Conservation (phyloP, 768 basidiomycete genomes). For the Russula dissimulans region DNA sequence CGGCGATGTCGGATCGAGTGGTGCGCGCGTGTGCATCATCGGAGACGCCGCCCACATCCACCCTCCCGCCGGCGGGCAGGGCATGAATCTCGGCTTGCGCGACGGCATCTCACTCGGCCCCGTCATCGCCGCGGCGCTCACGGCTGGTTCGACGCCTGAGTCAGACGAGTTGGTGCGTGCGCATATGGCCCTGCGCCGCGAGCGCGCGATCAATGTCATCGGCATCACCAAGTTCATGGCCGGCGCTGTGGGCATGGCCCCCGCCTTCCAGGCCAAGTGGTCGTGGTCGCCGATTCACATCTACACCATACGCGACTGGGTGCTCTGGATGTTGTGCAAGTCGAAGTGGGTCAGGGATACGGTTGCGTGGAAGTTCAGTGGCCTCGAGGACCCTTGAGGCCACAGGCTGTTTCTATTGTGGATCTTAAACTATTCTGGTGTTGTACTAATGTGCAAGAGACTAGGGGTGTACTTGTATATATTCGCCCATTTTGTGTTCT, state of each 20-base stretch:
- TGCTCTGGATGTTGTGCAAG: conserved; percentile 20
- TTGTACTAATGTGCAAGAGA: no score
- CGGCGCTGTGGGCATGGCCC: conserved; percentile 21
- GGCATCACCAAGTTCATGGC: conserved; percentile 32
- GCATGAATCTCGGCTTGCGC: conserved; percentile 51
- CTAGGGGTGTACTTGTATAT: no score
- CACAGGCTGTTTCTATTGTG: no score
- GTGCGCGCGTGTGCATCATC: conserved; percentile 24
- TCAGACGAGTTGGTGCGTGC: conserved; percentile 28
- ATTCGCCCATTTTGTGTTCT: no score
- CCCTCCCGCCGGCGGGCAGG: conserved; percentile 46
- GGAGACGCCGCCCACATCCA: conserved; percentile 47
- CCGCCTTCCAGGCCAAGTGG: conserved; percentile 24
- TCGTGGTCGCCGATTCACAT: conserved; percentile 15
- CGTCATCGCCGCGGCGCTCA: conserved; percentile 29
- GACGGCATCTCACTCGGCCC: conserved; percentile 41
- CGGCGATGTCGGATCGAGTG: background rate
- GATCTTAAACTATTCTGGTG: no score
- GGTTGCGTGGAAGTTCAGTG: conserved; percentile 25
- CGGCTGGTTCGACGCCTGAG: conserved; percentile 19
- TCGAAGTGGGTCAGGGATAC: conserved; percentile 20
- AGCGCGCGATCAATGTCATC: conserved; percentile 36
- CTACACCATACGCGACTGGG: conserved; percentile 22
- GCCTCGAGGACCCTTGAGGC: conserved; percentile 17
- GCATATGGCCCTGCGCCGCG: conserved; percentile 31